phyloP scores from a whole-genome alignment of 2,329 filamentous ascomycete species.

The Colletotrichum endophyticum region DNA sequence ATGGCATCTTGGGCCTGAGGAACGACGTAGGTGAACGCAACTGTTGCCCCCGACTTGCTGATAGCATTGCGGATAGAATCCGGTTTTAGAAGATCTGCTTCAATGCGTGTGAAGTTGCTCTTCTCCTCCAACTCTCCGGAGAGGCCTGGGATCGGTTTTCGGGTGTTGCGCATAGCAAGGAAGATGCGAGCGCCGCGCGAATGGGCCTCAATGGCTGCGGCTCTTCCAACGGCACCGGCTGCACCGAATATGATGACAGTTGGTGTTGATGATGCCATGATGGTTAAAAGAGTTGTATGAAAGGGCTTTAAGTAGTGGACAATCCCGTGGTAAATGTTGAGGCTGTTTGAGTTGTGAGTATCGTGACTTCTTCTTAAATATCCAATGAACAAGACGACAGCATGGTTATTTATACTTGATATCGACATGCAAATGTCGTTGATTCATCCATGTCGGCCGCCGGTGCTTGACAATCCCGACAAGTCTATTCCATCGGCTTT shows the following conservation, averaged over 20 bases:
- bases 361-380: background rate
- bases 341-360: background rate
- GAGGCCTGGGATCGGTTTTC: slow-evolving; percentile 40
- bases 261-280: background rate
- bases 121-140: slow-evolving; percentile 27
- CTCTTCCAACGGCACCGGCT: slow-evolving; percentile 49
- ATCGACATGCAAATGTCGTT: background rate
- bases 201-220: slow-evolving; percentile 41
- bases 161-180: slow-evolving; percentile 51
- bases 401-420: background rate
- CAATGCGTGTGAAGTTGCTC: slow-evolving; percentile 38
- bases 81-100: slow-evolving; percentile 49
- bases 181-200: slow-evolving; percentile 45
- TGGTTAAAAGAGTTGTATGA: background rate
- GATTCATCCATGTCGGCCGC: background rate
- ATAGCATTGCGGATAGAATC: slow-evolving; percentile 44
- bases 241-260: slow-evolving; percentile 53
- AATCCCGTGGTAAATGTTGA: background rate
- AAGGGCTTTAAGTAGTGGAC: background rate
- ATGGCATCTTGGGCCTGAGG: slow-evolving; percentile 39
- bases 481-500: background rate
- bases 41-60: slow-evolving; percentile 42
- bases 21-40: slow-evolving; percentile 52
- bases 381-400: background rate
- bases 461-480: background rate